Evolutionary conservation across 768 basidiomycete species (phyloP), one percentile per base, ranked within the genome.

Genomic region (Termitomyces sp.): DNA sequence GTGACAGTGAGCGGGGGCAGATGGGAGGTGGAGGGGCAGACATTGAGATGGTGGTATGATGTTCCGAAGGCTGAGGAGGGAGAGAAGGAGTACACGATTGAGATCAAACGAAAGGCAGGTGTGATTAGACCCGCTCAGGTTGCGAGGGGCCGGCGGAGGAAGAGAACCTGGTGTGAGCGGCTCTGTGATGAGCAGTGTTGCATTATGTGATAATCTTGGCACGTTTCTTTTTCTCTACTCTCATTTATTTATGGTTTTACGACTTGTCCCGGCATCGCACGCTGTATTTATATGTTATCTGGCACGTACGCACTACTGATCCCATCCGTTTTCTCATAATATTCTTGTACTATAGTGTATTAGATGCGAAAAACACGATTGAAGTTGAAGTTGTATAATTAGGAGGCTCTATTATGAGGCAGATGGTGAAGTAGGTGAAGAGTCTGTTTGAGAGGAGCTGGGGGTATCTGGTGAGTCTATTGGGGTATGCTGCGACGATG

Each of bases 31-130:
- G 69, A 75, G 33, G 80, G 81, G 5, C 81, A 83, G 68, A 70
- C 66, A 51, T 53, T 83, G 47, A 68, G 71, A 63, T 83, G 81
- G 81, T 80, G 78, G 79, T 82, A 83, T 61, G 74, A 74, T 52
- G 75, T 75, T 10, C 78, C 76, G 3, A 56, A 44, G 40, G 59
- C 60, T 43, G 71, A 69, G 10, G 66, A 69, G 44, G 59, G 35
- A 9, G 66, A 63, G 53, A 63, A 60, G 63, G 71, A 75, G 65
- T 72, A 74, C 55, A 68, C 68, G 41, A 67, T 71, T n/a, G 71
- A 74, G 60, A 66, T 75, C 32, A 64, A 62, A 50, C 60, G 74
- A 40, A 46, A 59, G 18, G 65, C 60, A 0, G 73, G 74, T 0
- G 66, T 62, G 2, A 69, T 75, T 27, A 68, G 64, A 40, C 40